Conservation (phyloP, 192 early-diverging fungal species). For the Coemansia sp. region DNA sequence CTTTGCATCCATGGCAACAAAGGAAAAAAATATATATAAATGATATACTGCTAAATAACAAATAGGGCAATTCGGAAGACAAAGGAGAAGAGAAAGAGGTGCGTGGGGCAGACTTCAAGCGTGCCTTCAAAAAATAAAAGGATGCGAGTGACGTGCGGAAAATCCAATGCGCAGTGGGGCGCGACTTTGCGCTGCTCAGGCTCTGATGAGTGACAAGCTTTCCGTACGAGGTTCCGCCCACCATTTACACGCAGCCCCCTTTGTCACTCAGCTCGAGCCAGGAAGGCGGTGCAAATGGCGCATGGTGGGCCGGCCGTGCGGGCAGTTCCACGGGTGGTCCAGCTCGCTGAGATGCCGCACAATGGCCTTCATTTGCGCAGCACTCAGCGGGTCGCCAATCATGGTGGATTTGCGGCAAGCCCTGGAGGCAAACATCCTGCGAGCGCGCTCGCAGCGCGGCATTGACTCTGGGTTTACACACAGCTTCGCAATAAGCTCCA, state of each 20-base stretch:
- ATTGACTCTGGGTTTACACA: conserved; percentile 51
- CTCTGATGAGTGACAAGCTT: no score
- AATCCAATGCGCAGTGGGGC: background rate
- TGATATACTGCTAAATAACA: background rate
- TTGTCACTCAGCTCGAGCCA: background rate
- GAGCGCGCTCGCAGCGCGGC: conserved; percentile 65
- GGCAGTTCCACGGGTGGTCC: conserved; percentile 97
- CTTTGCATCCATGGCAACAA: background rate
- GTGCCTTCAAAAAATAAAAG: no score
- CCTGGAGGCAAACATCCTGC: conserved; percentile 78
- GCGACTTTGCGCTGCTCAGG: no score
- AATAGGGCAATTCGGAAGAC: background rate
- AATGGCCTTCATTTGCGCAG: conserved; percentile 72
- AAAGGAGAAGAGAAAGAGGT: no score
- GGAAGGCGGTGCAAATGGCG: conserved; percentile 67
- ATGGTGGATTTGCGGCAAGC: conserved; percentile 88
- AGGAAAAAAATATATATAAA: background rate
- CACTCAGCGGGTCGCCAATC: conserved; percentile 81
- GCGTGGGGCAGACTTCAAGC: no score
- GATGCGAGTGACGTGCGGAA: background rate
- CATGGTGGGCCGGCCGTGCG: conserved; percentile 95
- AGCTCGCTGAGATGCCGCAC: conserved; percentile 76
- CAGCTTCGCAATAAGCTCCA: conserved; percentile 38
- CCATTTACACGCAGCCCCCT: background rate
- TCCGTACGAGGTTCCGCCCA: no score